These are phyloP conservation scores for Apiospora kogelbergensis DNA, from an alignment of 2,329 filamentous ascomycete genomes.

Conservation along the genomic window DNA sequence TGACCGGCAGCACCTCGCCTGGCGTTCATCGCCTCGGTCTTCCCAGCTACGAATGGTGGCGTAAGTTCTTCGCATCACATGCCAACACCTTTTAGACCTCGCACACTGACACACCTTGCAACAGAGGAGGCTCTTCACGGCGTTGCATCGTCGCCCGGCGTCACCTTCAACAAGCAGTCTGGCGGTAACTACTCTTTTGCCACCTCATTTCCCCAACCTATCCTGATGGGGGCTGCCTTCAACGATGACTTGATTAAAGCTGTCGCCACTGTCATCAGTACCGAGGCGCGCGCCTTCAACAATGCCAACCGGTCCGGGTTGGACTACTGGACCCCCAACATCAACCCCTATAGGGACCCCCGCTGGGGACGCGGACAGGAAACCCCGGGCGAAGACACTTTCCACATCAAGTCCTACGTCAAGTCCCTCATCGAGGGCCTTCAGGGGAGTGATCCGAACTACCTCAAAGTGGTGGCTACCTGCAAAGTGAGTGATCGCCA, in stretches of 20 bases:
- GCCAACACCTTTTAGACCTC: background rate
- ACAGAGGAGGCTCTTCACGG: constrained; percentile 60
- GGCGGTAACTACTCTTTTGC: constrained; percentile 27
- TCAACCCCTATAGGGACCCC: constrained; percentile 24
- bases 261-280: constrained; percentile 29
- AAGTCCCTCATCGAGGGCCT: constrained; percentile 53
- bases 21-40: constrained; percentile 58
- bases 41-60: constrained; percentile 60
- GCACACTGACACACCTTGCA: background rate
- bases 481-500: constrained; percentile 41
- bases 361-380: constrained; percentile 28
- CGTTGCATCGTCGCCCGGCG: constrained; percentile 52
- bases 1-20: constrained; percentile 32
- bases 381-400: constrained; percentile 30
- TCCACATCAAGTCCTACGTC: constrained; percentile 50
- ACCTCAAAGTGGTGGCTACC: constrained; percentile 48
- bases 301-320: constrained; percentile 28
- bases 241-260: constrained; percentile 30
- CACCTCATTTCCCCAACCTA: constrained; percentile 32
- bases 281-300: constrained; percentile 32
- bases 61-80: constrained; percentile 16
- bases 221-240: constrained; percentile 30
- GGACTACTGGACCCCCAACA: constrained; percentile 28
- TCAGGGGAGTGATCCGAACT: constrained; percentile 36
- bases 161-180: constrained; percentile 21